Base-by-base conservation (phyloP, 306 rosid species). In the Gastrolobium villosum region DNA sequence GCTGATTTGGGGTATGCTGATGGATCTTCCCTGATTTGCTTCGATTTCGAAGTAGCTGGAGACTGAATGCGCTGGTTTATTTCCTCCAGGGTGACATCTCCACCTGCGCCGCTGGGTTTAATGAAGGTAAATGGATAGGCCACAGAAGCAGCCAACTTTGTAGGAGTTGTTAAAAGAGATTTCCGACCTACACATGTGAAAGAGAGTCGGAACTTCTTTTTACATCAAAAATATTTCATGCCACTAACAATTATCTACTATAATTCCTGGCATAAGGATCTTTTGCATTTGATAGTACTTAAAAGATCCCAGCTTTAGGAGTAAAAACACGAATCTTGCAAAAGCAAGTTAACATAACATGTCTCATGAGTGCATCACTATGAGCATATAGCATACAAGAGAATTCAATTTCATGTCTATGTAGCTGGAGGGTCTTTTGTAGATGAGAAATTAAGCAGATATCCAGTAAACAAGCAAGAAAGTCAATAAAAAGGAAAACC, bases 101-200 rank as follows among this genome's bases (percentile, higher is more conserved):
- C 98, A 77, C 84, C 91, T 46, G 88, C 84, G 48, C 92, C 95
- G 61, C 93, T 84, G 28, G 98, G 98, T 72, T 94, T 94, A 59
- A 94, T 81, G 77, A 94, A 87, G 66, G 94, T 86, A 86, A 94
- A 94, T 53, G 98, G 98, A 84, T 94, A 94, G 62, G 94, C 98
- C 82, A 94, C 95, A 13, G 97, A 81, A 62, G 93, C 79, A 84
- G 90, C 89, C 76, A 94, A 57, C 83, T 88, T 92, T 10, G 88
- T 72, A 4, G 97, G 97, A 46, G 97, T 59, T 70, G 79, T 79
- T 41, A 92, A 84, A 44, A 77, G 74, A 48, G 98, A 94, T 81
- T 90, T 92, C 83, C 85, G 86, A 63, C 98, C 98, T 94, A 76
- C 37, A 77, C 81, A 79, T 63, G 72, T 7, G 43, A 81, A 90